These are phyloP conservation scores for Prosopis cineraria DNA, from an alignment of 306 rosid species.

Conservation along the genomic window DNA sequence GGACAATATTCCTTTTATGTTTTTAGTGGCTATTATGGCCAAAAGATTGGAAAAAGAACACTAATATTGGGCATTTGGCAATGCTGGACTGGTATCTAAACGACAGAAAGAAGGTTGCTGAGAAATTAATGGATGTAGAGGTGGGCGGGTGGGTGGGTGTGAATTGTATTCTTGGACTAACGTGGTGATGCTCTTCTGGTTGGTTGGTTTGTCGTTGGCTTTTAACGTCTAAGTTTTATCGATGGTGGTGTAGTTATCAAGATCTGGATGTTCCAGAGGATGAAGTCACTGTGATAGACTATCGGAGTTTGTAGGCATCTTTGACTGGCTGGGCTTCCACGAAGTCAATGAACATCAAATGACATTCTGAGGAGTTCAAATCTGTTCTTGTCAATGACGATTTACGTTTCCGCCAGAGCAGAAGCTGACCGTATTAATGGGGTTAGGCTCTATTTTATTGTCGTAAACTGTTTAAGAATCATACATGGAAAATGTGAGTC, in stretches of 20 bases:
- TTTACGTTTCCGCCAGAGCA: not conserved
- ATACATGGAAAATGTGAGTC: constrained; percentile 9
- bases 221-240: not conserved
- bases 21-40: not conserved
- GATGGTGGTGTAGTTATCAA: constrained; percentile 75
- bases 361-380: constrained; percentile 18
- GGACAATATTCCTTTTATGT: not conserved
- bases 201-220: constrained; percentile 1
- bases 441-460: constrained; percentile 25
- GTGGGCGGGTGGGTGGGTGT: too few species aligned
- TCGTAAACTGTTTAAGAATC: constrained; percentile 7
- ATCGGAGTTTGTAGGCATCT: constrained; percentile 77
- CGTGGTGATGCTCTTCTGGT: not conserved
- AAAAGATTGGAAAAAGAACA: too few species aligned
- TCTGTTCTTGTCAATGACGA: not conserved
- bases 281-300: constrained; percentile 96
- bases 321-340: constrained; percentile 12
- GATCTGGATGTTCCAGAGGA: constrained; percentile 97
- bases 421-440: constrained; percentile 28
- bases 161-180: not conserved
- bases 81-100: too few species aligned
- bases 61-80: too few species aligned
- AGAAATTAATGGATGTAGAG: not conserved
- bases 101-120: not conserved
- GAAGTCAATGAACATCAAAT: constrained; percentile 1